A percentile compares a stretch with the other conserved stretches of the same genome.
phyloP scores from a whole-genome alignment of 2,329 filamentous ascomycete species.

The Aspergillus floridensis region DNA sequence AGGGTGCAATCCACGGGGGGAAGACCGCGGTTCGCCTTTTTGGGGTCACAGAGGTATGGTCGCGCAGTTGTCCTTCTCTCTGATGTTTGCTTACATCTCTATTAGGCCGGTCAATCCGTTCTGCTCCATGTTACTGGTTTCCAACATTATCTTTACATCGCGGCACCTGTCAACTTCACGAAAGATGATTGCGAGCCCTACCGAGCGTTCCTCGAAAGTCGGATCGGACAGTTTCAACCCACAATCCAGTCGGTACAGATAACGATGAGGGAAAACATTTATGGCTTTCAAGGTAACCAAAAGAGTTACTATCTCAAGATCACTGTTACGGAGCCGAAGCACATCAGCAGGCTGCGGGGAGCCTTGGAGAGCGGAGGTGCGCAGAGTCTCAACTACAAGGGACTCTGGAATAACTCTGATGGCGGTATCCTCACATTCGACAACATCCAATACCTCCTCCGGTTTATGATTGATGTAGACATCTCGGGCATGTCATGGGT shows the following conservation, averaged over 20 bases:
- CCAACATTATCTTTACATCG: constrained; percentile 91
- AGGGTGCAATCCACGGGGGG: constrained; percentile 76
- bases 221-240: constrained; percentile 69
- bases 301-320: constrained; percentile 92
- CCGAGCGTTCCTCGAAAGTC: constrained; percentile 75
- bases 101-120: constrained; percentile 75
- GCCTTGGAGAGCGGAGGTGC: constrained; percentile 66
- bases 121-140: constrained; percentile 94
- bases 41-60: constrained; percentile 73
- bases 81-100: constrained; percentile 10
- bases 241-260: constrained; percentile 78
- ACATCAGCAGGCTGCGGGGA: constrained; percentile 71
- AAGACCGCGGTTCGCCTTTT: constrained; percentile 83
- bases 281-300: constrained; percentile 88
- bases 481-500: constrained; percentile 98
- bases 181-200: constrained; percentile 74
- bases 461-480: constrained; percentile 97
- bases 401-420: constrained; percentile 72
- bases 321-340: constrained; percentile 84
- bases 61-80: constrained; percentile 8
- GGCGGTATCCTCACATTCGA: constrained; percentile 86
- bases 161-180: constrained; percentile 78
- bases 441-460: constrained; percentile 88
- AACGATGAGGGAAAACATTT: constrained; percentile 84
- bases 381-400: constrained; percentile 76